A percentile compares a stretch with the other conserved stretches of the same genome.
phyloP scores from a whole-genome alignment of 306 rosid genomes.

The Coriaria nepalensis region DNA sequence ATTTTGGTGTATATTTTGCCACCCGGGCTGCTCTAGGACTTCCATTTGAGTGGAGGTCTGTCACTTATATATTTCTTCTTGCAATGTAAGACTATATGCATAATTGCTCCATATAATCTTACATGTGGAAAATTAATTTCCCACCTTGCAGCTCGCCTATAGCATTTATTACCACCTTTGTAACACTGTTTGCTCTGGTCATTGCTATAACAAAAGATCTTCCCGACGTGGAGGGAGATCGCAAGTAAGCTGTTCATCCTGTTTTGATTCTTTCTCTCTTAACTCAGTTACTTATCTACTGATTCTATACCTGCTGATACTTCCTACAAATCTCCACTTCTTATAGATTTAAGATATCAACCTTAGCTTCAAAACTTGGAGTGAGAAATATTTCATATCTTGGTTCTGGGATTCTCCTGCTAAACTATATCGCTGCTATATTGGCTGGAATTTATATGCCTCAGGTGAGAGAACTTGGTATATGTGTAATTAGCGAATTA shows the following conservation, averaged over 20 bases:
- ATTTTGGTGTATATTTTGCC: conserved; percentile 90
- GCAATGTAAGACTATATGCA: too few species aligned
- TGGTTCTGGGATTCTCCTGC: conserved; percentile 81
- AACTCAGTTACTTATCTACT: background rate
- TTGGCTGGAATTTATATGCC: conserved; percentile 66
- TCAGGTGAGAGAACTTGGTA: conserved; percentile 52
- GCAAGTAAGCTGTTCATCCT: conserved; percentile 45
- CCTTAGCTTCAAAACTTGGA: conserved; percentile 89
- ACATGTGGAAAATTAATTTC: conserved; percentile 11
- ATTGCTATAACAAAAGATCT: conserved; percentile 97
- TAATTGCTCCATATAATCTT: background rate
- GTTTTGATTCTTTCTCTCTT: conserved; percentile 9
- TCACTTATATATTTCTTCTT: background rate
- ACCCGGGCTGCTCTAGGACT: conserved; percentile 96
- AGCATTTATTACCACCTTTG: conserved; percentile 78
- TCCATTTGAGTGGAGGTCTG: conserved; percentile 86
- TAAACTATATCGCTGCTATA: conserved; percentile 63
- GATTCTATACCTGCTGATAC: background rate
- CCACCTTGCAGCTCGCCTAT: conserved; percentile 73
- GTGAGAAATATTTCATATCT: conserved; percentile 80
- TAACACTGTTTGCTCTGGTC: conserved; percentile 85
- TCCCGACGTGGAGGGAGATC: conserved; percentile 96
- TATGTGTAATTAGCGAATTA: background rate
- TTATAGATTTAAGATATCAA: conserved; percentile 78
- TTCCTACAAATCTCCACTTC: background rate